These are phyloP conservation scores for Salix viminalis DNA, from an alignment of 345 rosid species.

Conservation along the genomic window DNA sequence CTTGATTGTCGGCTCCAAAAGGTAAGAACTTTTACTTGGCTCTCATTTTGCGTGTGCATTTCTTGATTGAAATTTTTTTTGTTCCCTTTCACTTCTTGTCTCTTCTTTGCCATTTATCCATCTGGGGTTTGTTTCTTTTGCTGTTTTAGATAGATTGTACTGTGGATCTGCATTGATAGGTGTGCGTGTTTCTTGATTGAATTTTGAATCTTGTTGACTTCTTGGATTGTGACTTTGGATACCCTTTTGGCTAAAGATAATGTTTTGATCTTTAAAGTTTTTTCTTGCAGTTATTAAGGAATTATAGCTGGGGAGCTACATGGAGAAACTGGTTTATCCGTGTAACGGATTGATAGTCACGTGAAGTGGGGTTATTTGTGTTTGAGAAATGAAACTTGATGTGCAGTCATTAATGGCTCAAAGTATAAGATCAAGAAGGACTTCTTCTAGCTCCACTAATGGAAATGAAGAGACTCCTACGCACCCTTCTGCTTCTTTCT, in stretches of 20 bases:
- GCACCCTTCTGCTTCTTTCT: slow-evolving; percentile 35
- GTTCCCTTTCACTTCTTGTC: background rate
- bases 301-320: background rate
- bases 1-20: background rate
- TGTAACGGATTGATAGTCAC: background rate
- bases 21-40: background rate
- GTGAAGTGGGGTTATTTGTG: background rate
- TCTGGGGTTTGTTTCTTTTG: background rate
- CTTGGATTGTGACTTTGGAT: background rate
- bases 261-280: background rate
- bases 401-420: slow-evolving; percentile 39
- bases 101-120: background rate
- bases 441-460: slow-evolving; percentile 49
- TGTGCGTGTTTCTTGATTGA: background rate
- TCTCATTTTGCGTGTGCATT: background rate
- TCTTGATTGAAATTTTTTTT: background rate
- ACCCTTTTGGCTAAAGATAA: background rate
- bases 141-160: background rate
- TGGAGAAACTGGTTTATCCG: background rate
- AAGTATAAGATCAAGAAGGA: slow-evolving; percentile 43
- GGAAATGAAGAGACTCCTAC: slow-evolving; percentile 41
- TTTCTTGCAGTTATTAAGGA: background rate
- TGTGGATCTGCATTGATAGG: background rate
- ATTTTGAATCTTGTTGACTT: background rate
- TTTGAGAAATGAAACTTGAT: slow-evolving; percentile 32